Conservation (phyloP, 116 monocot genomes). For the Iris pallida region DNA sequence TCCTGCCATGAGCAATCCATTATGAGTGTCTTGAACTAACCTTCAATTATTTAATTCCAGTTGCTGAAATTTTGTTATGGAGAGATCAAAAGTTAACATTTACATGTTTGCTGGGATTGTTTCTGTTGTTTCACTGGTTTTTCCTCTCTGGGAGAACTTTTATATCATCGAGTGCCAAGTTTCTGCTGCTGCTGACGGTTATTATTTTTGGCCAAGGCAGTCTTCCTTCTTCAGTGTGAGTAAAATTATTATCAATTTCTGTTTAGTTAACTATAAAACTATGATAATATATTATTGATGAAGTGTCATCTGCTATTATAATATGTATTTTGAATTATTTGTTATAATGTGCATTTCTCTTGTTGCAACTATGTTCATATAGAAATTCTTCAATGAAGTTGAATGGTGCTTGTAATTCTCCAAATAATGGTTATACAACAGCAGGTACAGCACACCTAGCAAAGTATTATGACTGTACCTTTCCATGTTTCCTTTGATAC, state of each 20-base stretch:
- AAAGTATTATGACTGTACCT: no score
- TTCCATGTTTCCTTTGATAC: no score
- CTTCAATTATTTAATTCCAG: constrained; percentile 36
- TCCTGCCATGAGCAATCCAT: background rate
- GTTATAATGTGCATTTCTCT: no score
- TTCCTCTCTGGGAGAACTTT: constrained; percentile 77
- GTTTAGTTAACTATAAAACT: constrained; percentile 2
- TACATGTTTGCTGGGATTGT: constrained; percentile 34
- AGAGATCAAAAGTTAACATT: constrained; percentile 89
- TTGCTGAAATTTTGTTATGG: constrained; percentile 73
- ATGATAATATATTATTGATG: background rate
- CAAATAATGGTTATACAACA: no score
- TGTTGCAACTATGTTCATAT: background rate
- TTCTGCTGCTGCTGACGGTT: constrained; percentile 44
- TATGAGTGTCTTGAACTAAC: constrained; percentile 5
- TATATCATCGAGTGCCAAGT: constrained; percentile 51
- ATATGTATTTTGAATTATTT: background rate
- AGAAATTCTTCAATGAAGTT: background rate
- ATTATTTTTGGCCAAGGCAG: constrained; percentile 53
- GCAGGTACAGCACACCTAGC: no score
- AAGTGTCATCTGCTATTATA: background rate
- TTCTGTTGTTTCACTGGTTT: constrained; percentile 79
- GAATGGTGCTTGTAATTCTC: background rate
- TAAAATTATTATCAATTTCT: constrained; percentile 1
- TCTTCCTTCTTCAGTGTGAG: constrained; percentile 60